These are phyloP conservation scores for Neurospora crassa DNA, from an alignment of 2,329 filamentous ascomycete species.

Conservation along the genomic window DNA sequence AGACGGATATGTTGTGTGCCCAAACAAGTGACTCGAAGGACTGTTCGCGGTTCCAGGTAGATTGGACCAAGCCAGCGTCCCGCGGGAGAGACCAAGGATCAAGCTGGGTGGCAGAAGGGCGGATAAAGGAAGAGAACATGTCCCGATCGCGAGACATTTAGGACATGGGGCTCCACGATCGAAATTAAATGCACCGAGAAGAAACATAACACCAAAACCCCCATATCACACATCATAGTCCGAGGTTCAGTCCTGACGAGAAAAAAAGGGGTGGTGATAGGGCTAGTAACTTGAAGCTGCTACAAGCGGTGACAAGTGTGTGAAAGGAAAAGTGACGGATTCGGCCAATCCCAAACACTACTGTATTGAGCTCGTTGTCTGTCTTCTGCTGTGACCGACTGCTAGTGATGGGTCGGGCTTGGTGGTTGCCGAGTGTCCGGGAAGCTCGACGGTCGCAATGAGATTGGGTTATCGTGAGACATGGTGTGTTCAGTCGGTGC, in stretches of 20 bases:
- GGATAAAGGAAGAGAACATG: neutral
- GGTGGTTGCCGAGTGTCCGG: neutral
- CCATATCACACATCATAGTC: neutral
- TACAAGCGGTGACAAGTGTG: conserved; percentile 5
- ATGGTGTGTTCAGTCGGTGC: neutral
- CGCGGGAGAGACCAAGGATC: neutral
- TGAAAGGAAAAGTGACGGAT: neutral
- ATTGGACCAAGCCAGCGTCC: neutral
- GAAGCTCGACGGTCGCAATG: neutral
- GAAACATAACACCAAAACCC: neutral
- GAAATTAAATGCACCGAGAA: neutral
- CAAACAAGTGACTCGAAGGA: neutral
- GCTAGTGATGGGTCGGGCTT: neutral
- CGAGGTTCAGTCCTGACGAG: neutral
- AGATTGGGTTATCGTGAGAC: neutral
- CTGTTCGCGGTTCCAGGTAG: conserved; percentile 1
- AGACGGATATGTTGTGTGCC: neutral
- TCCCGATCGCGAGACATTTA: neutral
- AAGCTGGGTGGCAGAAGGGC: neutral
- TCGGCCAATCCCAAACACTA: neutral
- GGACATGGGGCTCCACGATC: neutral
- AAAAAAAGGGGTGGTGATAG: conserved; percentile 13
- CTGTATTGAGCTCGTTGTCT: neutral
- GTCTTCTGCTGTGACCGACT: neutral
- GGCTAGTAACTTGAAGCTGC: conserved; percentile 12